Conservation (phyloP, 345 rosid species). For the Noccaea caerulescens region DNA sequence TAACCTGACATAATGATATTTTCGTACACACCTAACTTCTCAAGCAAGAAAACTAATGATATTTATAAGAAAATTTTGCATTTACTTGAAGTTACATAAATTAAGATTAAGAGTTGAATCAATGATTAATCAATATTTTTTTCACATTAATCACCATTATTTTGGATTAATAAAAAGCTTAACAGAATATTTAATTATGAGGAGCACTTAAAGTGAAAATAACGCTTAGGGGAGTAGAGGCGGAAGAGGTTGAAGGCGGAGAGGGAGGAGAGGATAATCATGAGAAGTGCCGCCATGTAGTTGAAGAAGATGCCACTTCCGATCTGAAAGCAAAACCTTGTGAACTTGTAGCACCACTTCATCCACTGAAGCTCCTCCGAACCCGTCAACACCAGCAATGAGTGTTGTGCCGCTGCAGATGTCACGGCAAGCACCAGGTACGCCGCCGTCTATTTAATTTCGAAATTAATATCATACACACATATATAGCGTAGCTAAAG, state of each 20-base stretch:
- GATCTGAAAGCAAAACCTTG: conserved; percentile 68
- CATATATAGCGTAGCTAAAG: not conserved
- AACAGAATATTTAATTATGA: conserved; percentile 18
- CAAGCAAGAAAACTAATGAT: conserved; percentile 6
- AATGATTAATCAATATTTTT: not conserved
- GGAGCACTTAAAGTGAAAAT: conserved; percentile 47
- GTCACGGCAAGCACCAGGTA: conserved; percentile 55
- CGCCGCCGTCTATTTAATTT: conserved; percentile 47
- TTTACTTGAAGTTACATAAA: not conserved
- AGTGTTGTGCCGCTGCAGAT: conserved; percentile 50
- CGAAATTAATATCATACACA: not conserved
- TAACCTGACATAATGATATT: not conserved
- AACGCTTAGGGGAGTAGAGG: conserved; percentile 59
- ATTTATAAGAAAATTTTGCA: not conserved
- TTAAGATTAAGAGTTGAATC: not conserved
- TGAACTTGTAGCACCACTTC: conserved; percentile 67
- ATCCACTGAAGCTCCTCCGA: conserved; percentile 62
- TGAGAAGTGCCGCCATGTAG: conserved; percentile 43
- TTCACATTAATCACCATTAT: conserved; percentile 22
- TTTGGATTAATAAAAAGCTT: conserved; percentile 11
- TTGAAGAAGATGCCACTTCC: conserved; percentile 57
- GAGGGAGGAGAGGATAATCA: conserved; percentile 50
- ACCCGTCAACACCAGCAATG: conserved; percentile 56
- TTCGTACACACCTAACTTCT: conserved; percentile 13
- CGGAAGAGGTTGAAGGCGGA: conserved; percentile 75